Evolutionary conservation across 371 early-diverging fungal species (phyloP).

Genomic region (Mortierella sp.): DNA sequence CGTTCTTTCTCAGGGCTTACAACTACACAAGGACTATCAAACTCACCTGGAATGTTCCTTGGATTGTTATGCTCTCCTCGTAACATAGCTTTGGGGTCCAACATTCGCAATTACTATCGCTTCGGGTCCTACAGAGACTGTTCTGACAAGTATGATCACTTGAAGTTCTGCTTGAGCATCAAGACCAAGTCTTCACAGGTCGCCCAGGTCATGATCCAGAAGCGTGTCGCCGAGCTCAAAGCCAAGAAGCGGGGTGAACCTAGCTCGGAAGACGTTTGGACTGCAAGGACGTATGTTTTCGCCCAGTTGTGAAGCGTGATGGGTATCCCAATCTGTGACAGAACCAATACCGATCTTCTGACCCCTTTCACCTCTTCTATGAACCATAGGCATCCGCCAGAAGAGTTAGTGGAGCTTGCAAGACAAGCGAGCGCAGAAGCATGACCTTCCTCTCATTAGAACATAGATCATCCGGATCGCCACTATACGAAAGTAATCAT

Average conservation of each 20-base stretch:
- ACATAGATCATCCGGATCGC: too few species aligned
- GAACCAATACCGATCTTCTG: too few species aligned
- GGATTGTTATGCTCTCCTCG: not conserved
- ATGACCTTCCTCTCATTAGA: not conserved
- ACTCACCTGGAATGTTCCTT: too few species aligned
- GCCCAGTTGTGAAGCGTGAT: too few species aligned
- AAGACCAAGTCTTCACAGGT: slow-evolving; percentile 40
- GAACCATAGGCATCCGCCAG: slow-evolving; percentile 29
- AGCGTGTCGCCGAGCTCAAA: slow-evolving; percentile 32
- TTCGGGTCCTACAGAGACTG: slow-evolving; percentile 43
- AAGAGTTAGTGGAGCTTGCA: slow-evolving; percentile 24
- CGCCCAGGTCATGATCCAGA: slow-evolving; percentile 50
- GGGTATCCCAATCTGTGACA: too few species aligned
- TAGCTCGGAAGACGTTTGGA: slow-evolving; percentile 51
- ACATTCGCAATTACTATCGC: slow-evolving; percentile 50
- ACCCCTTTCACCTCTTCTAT: not conserved
- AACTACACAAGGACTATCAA: too few species aligned
- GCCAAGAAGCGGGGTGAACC: slow-evolving; percentile 32
- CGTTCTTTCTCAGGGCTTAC: too few species aligned
- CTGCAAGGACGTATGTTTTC: slow-evolving; percentile 28
- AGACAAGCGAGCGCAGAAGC: not conserved
- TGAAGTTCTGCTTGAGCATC: slow-evolving; percentile 49
- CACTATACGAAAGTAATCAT: too few species aligned
- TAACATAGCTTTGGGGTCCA: slow-evolving; percentile 35
- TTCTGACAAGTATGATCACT: slow-evolving; percentile 30